phyloP scores from a whole-genome alignment of 192 early-diverging fungal species.

The Rhizophlyctis rosea region DNA sequence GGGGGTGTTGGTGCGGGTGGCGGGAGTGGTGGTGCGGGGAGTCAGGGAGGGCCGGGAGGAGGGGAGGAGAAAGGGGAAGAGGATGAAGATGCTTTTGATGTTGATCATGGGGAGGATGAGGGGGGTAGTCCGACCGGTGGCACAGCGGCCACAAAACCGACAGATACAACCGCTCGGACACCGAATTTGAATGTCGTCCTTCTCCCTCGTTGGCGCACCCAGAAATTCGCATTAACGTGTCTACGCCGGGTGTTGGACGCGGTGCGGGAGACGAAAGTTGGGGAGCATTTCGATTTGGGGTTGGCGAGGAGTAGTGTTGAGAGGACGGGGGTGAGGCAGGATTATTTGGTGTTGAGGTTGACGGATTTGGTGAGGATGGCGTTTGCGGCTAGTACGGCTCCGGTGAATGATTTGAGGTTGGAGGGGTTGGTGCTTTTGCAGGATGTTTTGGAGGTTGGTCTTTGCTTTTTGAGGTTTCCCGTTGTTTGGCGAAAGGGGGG shows the following conservation, averaged over 20 bases:
- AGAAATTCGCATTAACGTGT: constrained; percentile 75
- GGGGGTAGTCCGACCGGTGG: constrained; percentile 13
- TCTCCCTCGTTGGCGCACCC: constrained; percentile 71
- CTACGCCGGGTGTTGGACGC: constrained; percentile 63
- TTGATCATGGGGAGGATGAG: constrained; percentile 49
- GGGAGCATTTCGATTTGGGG: constrained; percentile 68
- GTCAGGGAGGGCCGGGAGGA: constrained; percentile 3
- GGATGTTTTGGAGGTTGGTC: constrained; percentile 62
- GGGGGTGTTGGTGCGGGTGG: constrained; percentile 13
- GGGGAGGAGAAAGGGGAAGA: constrained; percentile 36
- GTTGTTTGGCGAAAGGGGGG: too few relatives aligned
- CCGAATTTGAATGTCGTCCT: constrained; percentile 30
- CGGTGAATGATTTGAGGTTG: constrained; percentile 67
- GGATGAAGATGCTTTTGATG: constrained; percentile 41
- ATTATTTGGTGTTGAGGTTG: constrained; percentile 73
- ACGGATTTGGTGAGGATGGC: constrained; percentile 87
- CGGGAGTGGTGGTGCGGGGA: too few relatives aligned
- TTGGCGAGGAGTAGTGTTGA: constrained; percentile 7
- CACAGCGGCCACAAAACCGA: too few relatives aligned
- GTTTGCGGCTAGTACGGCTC: constrained; percentile 80
- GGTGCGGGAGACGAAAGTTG: constrained; percentile 50
- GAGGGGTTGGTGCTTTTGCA: constrained; percentile 79
- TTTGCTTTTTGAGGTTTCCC: too few relatives aligned
- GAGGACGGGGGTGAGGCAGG: constrained; percentile 28
- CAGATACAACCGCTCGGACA: constrained; percentile 19